A percentile compares a stretch with the other conserved stretches of the same genome.
phyloP scores from a whole-genome alignment of 768 basidiomycete species.

The Suillus americanus region DNA sequence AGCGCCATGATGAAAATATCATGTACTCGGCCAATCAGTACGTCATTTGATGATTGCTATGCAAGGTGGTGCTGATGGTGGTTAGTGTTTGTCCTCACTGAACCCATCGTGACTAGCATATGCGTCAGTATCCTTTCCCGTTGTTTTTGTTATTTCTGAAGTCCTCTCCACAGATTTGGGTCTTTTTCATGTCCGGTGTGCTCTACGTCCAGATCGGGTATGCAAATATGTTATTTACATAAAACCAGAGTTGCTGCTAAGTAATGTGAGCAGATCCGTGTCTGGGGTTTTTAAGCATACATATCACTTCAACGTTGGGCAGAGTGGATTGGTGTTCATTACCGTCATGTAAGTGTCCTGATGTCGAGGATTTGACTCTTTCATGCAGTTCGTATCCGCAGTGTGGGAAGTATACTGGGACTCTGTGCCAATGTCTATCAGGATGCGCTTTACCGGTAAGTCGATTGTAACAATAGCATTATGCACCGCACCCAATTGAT shows the following conservation, averaged over 20 bases:
- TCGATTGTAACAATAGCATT: neutral
- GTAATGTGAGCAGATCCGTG: constrained; percentile 43
- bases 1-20: constrained; percentile 62
- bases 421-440: constrained; percentile 44
- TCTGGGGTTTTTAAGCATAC: constrained; percentile 52
- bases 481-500: constrained; percentile 24
- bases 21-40: constrained; percentile 69
- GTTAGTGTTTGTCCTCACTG: constrained; percentile 32
- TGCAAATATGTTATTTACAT: neutral
- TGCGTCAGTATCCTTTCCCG: constrained; percentile 46
- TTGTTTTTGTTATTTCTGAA: neutral
- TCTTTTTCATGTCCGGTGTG: constrained; percentile 73
- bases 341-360: constrained; percentile 47
- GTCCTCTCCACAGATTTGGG: constrained; percentile 49
- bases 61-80: constrained; percentile 2
- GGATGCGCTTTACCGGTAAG: constrained; percentile 46
- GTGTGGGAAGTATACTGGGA: constrained; percentile 52
- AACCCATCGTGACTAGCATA: constrained; percentile 73
- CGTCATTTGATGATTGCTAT: constrained; percentile 27
- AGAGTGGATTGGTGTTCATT: constrained; percentile 59
- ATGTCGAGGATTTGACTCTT: neutral
- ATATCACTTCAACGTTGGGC: constrained; percentile 60
- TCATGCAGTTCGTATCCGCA: constrained; percentile 22
- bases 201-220: constrained; percentile 65
- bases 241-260: constrained; percentile 1